Base-by-base conservation (phyloP, 768 basidiomycete genomes). In the Amanita pallidorosea region DNA sequence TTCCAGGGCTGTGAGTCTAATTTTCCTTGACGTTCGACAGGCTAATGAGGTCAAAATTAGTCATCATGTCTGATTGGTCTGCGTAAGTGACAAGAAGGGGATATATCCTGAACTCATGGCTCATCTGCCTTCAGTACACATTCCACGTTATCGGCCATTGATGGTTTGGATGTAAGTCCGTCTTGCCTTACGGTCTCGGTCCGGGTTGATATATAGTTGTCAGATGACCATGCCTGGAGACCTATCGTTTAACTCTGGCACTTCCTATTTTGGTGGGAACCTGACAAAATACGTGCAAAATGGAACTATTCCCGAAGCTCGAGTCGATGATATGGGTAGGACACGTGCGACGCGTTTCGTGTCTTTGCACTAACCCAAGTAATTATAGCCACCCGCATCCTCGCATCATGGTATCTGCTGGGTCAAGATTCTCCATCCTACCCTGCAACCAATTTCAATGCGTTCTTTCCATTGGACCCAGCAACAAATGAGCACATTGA, bases 191-290 rank as follows among this genome's bases (percentile, higher is more conserved):
- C 22, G 35, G 7, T 31, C 17, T 22, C 15, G 27, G 33, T 13
- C 23, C 7, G 37, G 51, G 15, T 48, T 53, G 12, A 35, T 44
- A 34, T 49, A 23, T 7, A 37, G 13, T 45, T n/a, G n/a, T 25
- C 53, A 84, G 79, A 84, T 85, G 83, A 76, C 79, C 6, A 85
- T 85, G 83, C 83, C 84, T 5, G 81, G 72, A 50, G 73, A 72
- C 48, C 71, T 80, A 60, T 67, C 67, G 2, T 75, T 78, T 58
- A 57, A 64, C 56, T 75, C 74, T n/a, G 66, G 68, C 7, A 69
- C 59, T 9, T 72, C 77, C 3, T 88, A 76, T 59, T 88, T 80
- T 54, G 83, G 85, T n/a, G 67, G 60, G 1, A 87, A 83, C 61
- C 71, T 91, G 29, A 83, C 81, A 1, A 69, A 69, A 23, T 81